These are phyloP conservation scores for Puccinia horiana DNA, from an alignment of 1,284 basidiomycete species.

Conservation along the genomic window DNA sequence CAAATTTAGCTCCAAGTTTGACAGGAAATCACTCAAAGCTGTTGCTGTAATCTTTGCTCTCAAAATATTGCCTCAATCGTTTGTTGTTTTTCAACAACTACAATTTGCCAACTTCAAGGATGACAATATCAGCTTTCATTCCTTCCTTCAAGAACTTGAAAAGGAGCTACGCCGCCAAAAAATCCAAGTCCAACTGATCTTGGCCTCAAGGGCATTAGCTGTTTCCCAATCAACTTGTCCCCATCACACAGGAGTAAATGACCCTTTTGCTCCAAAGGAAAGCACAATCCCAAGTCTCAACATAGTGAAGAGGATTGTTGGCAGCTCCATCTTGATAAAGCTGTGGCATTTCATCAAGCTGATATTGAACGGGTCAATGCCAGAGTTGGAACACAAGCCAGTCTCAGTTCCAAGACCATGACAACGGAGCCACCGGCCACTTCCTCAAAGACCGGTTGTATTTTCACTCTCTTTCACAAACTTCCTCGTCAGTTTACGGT, in stretches of 20 bases:
- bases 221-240: no score
- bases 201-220: no score
- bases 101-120: neutral
- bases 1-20: neutral
- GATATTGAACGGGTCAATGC: neutral
- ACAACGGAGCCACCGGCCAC: constrained; percentile 5
- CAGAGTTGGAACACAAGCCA: neutral
- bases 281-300: neutral
- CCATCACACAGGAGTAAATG: neutral
- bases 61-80: neutral
- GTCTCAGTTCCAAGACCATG: neutral
- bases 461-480: neutral
- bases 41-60: neutral
- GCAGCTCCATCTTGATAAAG: neutral
- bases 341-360: neutral
- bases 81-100: neutral
- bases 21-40: neutral
- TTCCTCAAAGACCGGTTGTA: neutral
- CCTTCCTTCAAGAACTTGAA: neutral
- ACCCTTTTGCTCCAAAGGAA: neutral
- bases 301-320: neutral
- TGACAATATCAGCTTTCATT: neutral
- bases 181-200: no score
- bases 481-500: neutral
- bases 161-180: neutral